Evolutionary conservation across 139 green algal genomes (phyloP), one percentile per base, ranked within the genome.

Genomic region (Desmodesmus armatus): DNA sequence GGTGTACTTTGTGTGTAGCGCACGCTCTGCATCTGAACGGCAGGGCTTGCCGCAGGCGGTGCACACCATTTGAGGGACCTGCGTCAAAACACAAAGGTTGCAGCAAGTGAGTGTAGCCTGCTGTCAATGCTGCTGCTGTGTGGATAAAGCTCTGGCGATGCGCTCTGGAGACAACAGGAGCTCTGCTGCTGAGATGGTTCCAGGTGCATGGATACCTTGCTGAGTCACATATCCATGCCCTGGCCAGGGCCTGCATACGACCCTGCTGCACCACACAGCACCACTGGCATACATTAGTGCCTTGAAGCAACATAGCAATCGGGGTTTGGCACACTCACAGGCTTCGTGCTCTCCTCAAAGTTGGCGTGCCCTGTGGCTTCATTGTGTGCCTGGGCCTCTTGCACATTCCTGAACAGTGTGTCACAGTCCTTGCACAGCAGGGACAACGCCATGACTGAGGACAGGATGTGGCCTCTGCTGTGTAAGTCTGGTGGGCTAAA

Each of bases 21-120:
- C 93, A 29, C 89, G 79, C 83, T 98, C 96, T 4, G 89, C 92
- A 29, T 94, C 82, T 5, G 55, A 93, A 19, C 95, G 87, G 87
- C 95, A 98, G 0, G 93, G 91, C 85, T 98, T 98, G 76, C 93
- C 91, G 78, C 96, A 98, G 7, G 90, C 83, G 0, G 65, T 87
- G 87, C 96, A 98, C 40, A 91, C 77, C 69, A 91, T 65, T 3
- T 80, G 62, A 23, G 85, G 86, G 7, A 94, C 84, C 89, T 92
- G 83, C 78, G n/a, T n/a, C n/a, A n/a, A n/a, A n/a, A n/a, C n/a
- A n/a, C n/a, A n/a, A n/a, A n/a, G n/a, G n/a, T n/a, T n/a, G n/a
- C n/a, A n/a, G n/a, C n/a, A n/a, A n/a, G 13, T 47, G 33, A 25
- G 60, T 65, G 25, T 35, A 35, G 25, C 60, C 37, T 25, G 5